phyloP scores from a whole-genome alignment of 2,329 filamentous ascomycete species.

The Aaosphaeria pasadenensis region DNA sequence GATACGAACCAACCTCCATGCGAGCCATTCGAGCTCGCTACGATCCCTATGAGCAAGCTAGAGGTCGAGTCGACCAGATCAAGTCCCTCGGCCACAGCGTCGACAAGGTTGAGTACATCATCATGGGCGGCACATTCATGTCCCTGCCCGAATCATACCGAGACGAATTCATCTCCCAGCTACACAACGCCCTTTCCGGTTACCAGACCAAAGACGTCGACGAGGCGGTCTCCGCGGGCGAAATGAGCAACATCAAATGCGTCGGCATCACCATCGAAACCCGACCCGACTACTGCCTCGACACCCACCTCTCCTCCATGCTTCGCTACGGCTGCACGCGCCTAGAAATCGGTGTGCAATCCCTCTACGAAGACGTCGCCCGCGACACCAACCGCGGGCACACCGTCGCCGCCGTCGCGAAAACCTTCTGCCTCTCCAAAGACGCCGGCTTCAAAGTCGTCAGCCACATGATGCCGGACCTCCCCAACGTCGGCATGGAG shows the following conservation, averaged over 20 bases:
- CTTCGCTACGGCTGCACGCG: conserved; percentile 95
- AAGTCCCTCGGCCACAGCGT: conserved; percentile 94
- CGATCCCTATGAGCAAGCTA: conserved; percentile 95
- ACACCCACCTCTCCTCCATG: conserved; percentile 95
- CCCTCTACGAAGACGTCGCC: conserved; percentile 96
- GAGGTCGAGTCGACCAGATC: conserved; percentile 94
- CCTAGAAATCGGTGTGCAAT: conserved; percentile 92
- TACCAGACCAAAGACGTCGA: conserved; percentile 94
- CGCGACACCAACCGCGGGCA: conserved; percentile 96
- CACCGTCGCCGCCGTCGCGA: conserved; percentile 89
- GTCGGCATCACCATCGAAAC: conserved; percentile 99
- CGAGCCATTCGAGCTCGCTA: conserved; percentile 94
- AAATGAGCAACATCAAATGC: conserved; percentile 97
- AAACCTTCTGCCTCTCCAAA: conserved; percentile 96
- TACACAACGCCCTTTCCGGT: conserved; percentile 94
- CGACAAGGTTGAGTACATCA: conserved; percentile 99
- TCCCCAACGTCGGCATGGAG: conserved; percentile 98
- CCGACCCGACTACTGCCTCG: conserved; percentile 91
- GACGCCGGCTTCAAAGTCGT: conserved; percentile 99
- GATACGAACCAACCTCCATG: conserved; percentile 98
- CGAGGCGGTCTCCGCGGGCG: conserved; percentile 88
- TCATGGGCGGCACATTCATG: conserved; percentile 99
- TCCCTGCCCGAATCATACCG: conserved; percentile 85
- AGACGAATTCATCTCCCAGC: conserved; percentile 88
- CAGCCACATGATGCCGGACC: conserved; percentile 98